Evolutionary conservation across 2,329 filamentous ascomycete species (phyloP), one percentile per base, ranked within the genome.

Genomic region (Fusarium nurragi): DNA sequence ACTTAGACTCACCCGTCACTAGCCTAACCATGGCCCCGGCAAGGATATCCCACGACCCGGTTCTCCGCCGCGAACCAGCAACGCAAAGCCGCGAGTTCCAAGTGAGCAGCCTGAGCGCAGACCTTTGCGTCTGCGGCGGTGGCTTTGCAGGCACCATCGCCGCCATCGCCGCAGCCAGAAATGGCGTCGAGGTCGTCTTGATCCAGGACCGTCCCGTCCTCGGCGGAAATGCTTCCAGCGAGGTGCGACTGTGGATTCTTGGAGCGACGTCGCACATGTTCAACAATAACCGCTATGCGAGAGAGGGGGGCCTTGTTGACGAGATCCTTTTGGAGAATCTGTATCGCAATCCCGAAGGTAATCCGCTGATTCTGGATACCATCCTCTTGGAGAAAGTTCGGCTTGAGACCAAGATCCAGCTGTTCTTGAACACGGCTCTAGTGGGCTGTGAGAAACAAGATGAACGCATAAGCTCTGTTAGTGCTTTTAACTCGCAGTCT

Each of bases 191-290:
- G 16, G 54, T 60, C 7, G 51, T 53, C 2, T 19, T 60, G 1
- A 53, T 60, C 16, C 56, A 60, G 21, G 56, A 60, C 5, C 28
- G 56, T 8, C 57, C 54, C 21, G 54, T 60, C 2, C 23, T 60
- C 0, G 57, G 57, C 45, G 57, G 57, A 3, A 60, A 60, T 25
- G 57, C 57, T 22, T 60, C 57, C 2, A 60, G 57, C 5, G 57
- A 60, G 21, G 57, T 60, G 3, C 25, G 57, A 1, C 4, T 60
- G 3, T 60, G 57, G 57, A 60, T 60, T 12, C 55, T 60, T 1
- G 57, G 57, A 18, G 54, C 57, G 1, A 60, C 57, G 4, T 60
- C 57, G 6, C 57, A 60, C 2, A 60, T 60, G 57, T 60, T 60
- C 0, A 60, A 60, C 0, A 60, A 60, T 13, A 60, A 60, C 3